phyloP scores from a whole-genome alignment of 2,329 filamentous ascomycete genomes.

The Penicillium sp. region DNA sequence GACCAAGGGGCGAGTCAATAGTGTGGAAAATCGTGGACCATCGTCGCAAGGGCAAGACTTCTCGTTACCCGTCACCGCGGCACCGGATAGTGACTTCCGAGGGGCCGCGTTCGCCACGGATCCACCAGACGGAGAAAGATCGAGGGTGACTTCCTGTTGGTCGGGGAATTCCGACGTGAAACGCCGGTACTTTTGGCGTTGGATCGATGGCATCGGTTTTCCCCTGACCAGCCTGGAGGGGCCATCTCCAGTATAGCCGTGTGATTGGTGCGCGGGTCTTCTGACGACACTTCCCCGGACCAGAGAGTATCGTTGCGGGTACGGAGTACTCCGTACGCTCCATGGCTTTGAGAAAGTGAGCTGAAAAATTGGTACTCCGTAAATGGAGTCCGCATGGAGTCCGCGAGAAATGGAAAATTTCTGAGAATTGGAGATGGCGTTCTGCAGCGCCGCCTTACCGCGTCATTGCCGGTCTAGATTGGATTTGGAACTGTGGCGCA shows the following conservation, averaged over 20 bases:
- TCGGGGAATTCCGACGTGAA: constrained; percentile 5
- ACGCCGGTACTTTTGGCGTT: constrained; percentile 3
- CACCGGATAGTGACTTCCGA: constrained; percentile 33
- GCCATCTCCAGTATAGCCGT: neutral
- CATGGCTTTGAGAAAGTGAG: too few relatives aligned
- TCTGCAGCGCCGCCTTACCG: too few relatives aligned
- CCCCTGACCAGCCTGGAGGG: neutral
- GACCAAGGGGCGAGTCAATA: constrained; percentile 19
- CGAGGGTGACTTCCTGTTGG: constrained; percentile 20
- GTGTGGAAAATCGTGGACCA: constrained; percentile 5
- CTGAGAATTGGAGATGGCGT: too few relatives aligned
- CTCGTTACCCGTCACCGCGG: constrained; percentile 36
- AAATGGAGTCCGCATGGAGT: too few relatives aligned
- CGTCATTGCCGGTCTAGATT: too few relatives aligned
- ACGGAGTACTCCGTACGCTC: neutral
- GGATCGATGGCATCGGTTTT: neutral
- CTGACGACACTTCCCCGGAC: constrained; percentile 2
- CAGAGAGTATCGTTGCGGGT: constrained; percentile 1
- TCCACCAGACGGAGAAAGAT: too few relatives aligned
- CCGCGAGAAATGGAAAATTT: too few relatives aligned
- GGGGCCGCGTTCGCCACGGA: constrained; percentile 21
- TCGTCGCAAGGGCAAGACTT: neutral
- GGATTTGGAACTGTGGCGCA: too few relatives aligned
- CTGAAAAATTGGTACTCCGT: too few relatives aligned
- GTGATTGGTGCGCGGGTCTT: constrained; percentile 22